Evolutionary conservation across 768 basidiomycete genomes (phyloP), one percentile per base, ranked within the genome.

Genomic region (Phlegmacium glaucopus): DNA sequence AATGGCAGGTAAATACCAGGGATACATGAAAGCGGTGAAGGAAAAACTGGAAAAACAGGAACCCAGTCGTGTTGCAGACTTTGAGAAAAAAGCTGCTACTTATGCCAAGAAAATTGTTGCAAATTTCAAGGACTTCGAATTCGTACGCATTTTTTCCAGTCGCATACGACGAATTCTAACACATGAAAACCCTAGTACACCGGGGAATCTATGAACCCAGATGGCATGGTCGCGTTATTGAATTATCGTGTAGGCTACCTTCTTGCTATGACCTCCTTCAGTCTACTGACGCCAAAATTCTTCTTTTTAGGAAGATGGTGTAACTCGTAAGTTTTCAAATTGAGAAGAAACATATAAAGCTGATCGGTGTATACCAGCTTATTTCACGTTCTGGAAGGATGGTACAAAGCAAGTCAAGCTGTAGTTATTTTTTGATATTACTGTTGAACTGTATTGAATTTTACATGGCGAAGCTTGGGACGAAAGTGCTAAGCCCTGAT

Each of bases 381-480:
- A 89, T 66, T 82, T 95, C 68, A 94, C 86, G 27, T 90, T 94
- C 78, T 97, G 94, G 94, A 95, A 89, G 72, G 82, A 97, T 69
- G 95, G 96, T 32, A 67, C 94, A 55, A 91, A 94, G 72, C 77
- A 82, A 66, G 62, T 78, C 50, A 93, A 93, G 67, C 75, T 84
- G 53, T 92, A 63, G 62, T 28, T 15, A 27, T 32, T n/a, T 34
- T 6, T 34, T 6, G 4, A 34, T 34, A 34, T 22, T 22, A 22
- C 22, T 5, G 22, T 22, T 22, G 22, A 22, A 22, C 5, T 22
- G 22, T 22, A 22, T 22, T 22, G 5, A 22, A 22, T 3, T 3
- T 22, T 22, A 22, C 22, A 22, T 22, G 22, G 22, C 5, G 22
- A 5, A 22, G 22, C 5, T 22, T 22, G 22, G 22, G 5, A 22